Conservation (phyloP, 2,329 filamentous ascomycete genomes). For the Neofusicoccum laricinum region DNA sequence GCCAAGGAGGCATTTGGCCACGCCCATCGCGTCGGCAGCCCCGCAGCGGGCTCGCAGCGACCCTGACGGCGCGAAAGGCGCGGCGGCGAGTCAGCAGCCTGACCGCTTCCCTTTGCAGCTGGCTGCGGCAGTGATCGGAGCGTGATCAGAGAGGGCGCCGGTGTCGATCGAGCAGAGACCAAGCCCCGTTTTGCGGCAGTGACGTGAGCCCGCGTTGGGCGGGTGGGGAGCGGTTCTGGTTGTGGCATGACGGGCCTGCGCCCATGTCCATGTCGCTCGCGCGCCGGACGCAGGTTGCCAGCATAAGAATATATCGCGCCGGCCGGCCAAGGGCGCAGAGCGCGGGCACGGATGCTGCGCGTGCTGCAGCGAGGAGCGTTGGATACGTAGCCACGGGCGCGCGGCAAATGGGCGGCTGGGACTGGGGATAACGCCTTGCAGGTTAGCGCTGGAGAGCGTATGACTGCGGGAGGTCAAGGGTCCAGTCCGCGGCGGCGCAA, state of each 20-base stretch:
- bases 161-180: conserved; percentile 13
- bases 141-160: conserved; percentile 11
- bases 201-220: conserved; percentile 15
- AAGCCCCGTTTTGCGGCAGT: not conserved
- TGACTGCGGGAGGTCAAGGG: not conserved
- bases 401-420: not conserved
- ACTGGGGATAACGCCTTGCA: not conserved
- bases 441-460: not conserved
- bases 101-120: conserved; percentile 7
- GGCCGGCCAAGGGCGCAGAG: not conserved
- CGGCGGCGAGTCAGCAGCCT: conserved; percentile 7
- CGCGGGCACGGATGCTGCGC: not conserved
- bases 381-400: not conserved
- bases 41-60: conserved; percentile 1
- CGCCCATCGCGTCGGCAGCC: not conserved
- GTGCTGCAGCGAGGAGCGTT: not conserved
- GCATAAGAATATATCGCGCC: conserved; percentile 7
- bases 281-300: not conserved
- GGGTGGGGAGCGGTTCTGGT: conserved; percentile 11
- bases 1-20: not conserved
- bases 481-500: not conserved
- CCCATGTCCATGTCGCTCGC: not conserved
- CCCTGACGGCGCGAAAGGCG: not conserved
- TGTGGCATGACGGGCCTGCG: conserved; percentile 7
- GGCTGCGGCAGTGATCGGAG: conserved; percentile 5